Percentiles rank a stretch among this genome's conserved stretches.
Evolutionary conservation across 345 rosid species (phyloP).

Genomic region (Pistacia vera): DNA sequence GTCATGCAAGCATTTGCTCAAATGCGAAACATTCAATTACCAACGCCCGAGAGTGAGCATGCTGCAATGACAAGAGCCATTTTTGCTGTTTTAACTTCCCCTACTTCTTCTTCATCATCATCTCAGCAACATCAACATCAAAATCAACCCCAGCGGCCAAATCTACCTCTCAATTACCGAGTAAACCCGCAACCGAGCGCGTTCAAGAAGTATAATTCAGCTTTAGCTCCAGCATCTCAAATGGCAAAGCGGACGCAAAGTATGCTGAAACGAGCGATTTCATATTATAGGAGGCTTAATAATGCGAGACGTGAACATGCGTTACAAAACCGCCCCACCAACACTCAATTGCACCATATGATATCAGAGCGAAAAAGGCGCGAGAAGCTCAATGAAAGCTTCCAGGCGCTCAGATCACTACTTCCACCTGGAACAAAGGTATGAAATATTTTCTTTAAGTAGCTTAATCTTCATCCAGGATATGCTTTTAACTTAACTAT

Average conservation of each 20-base stretch:
- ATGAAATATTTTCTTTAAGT: not conserved
- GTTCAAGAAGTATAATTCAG: conserved; percentile 43
- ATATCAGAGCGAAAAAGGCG: conserved; percentile 87
- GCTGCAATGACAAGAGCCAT: conserved; percentile 64
- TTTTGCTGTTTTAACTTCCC: conserved; percentile 65
- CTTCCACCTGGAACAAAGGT: conserved; percentile 92
- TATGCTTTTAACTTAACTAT: too few species aligned
- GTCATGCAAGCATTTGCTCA: conserved; percentile 36
- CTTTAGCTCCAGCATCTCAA: conserved; percentile 15
- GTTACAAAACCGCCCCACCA: conserved; percentile 36
- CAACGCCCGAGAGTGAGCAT: conserved; percentile 47
- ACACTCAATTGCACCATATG: conserved; percentile 82
- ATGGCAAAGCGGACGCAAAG: conserved; percentile 33
- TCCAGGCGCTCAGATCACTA: conserved; percentile 61
- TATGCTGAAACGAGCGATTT: conserved; percentile 54
- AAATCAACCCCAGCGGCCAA: conserved; percentile 23
- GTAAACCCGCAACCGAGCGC: conserved; percentile 31
- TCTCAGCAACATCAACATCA: conserved; percentile 14
- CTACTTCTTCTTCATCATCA: conserved; percentile 47
- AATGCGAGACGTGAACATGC: conserved; percentile 39
- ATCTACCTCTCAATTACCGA: conserved; percentile 15
- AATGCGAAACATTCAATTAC: conserved; percentile 30
- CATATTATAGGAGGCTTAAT: conserved; percentile 45
- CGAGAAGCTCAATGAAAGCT: conserved; percentile 88
- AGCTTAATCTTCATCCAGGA: not conserved